Evolutionary conservation across 1,284 basidiomycete species (phyloP).

Genomic region (Papiliotrema laurentii): DNA sequence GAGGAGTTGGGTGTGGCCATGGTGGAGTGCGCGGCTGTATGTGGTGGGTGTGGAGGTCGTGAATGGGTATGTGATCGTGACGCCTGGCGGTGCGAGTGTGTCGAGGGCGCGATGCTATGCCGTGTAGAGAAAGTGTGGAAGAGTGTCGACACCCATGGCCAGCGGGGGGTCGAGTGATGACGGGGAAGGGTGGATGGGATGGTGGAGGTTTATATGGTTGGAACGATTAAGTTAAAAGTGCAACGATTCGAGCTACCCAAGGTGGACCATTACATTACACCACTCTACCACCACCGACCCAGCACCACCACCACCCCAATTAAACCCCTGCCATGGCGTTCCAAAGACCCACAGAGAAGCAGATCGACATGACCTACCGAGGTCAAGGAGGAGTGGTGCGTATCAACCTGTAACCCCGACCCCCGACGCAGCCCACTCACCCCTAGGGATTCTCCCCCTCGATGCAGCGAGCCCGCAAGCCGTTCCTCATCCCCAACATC

Average conservation of each 20-base stretch:
- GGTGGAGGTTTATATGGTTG: too few species aligned
- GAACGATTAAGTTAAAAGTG: too few species aligned
- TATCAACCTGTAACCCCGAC: neutral
- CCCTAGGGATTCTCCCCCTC: slow-evolving; percentile 74
- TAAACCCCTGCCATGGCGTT: neutral
- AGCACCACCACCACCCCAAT: neutral
- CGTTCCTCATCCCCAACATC: slow-evolving; percentile 73
- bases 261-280: too few species aligned
- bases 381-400: neutral
- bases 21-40: neutral
- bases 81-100: too few species aligned
- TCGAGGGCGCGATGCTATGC: too few species aligned
- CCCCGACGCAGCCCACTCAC: neutral
- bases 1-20: neutral
- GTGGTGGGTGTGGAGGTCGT: neutral
- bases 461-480: slow-evolving; percentile 77
- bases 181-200: too few species aligned
- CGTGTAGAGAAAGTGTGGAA: too few species aligned
- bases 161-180: too few species aligned
- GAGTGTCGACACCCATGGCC: too few species aligned
- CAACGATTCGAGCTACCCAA: too few species aligned
- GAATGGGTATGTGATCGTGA: too few species aligned
- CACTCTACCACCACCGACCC: too few species aligned
- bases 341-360: neutral
- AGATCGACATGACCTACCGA: neutral